phyloP scores from a whole-genome alignment of 1,284 basidiomycete species.

The Ceratorhiza oryzae-sativae region DNA sequence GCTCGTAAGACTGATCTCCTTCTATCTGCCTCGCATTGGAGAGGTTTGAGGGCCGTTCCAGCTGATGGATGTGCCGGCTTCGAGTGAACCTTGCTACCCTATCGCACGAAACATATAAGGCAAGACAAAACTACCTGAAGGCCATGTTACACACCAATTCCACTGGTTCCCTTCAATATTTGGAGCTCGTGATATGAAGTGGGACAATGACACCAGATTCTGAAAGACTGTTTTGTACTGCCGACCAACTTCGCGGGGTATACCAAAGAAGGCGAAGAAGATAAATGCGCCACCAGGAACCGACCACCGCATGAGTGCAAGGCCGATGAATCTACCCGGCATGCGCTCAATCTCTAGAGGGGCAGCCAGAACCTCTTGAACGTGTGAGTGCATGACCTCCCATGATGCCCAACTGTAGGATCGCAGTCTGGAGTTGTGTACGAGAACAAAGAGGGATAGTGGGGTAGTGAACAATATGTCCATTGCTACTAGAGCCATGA shows the following conservation, averaged over 20 bases:
- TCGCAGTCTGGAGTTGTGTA: not conserved
- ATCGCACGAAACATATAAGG: no score
- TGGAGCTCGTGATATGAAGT: not conserved
- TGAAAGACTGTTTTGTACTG: conserved; percentile 7
- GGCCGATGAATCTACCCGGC: not conserved
- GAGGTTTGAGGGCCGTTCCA: no score
- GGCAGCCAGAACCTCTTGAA: not conserved
- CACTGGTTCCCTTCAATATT: not conserved
- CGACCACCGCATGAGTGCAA: conserved; percentile 35
- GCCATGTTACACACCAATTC: not conserved
- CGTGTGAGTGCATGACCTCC: conserved; percentile 58
- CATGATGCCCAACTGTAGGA: conserved; percentile 63
- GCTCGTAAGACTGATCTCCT: no score
- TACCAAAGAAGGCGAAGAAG: conserved; percentile 42
- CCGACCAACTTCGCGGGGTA: conserved; percentile 29
- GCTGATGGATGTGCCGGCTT: no score
- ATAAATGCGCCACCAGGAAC: not conserved
- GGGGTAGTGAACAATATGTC: conserved; percentile 13
- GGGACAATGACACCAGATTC: not conserved
- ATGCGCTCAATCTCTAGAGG: not conserved
- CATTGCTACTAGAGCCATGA: conserved; percentile 4
- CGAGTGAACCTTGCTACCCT: no score
- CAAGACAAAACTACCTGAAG: no score
- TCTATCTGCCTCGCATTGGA: no score
- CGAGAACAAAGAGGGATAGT: not conserved